A percentile compares a stretch with the other conserved stretches of the same genome.
Evolutionary conservation across 306 rosid genomes (phyloP).

Genomic region (Cucumis hystrix): DNA sequence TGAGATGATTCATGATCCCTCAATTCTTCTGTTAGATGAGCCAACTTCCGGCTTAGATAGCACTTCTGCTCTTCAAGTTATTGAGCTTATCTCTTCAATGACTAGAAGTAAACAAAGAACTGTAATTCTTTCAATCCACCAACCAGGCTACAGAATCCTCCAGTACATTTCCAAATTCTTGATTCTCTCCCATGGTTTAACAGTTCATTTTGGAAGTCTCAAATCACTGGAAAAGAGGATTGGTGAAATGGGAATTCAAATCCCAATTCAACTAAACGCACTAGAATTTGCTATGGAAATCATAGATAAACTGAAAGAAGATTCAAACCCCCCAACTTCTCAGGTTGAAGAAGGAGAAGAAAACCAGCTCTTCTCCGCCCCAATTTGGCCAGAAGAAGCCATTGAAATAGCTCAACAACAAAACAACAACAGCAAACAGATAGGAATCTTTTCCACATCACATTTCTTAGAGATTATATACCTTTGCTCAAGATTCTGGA

Average conservation of each 20-base stretch:
- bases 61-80: slow-evolving; percentile 44
- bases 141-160: slow-evolving; percentile 77
- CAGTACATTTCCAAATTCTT: slow-evolving; percentile 53
- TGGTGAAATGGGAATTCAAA: slow-evolving; percentile 30
- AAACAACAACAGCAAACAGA: not conserved
- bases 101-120: slow-evolving; percentile 45
- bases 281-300: slow-evolving; percentile 82
- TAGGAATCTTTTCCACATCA: slow-evolving; percentile 1
- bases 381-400: slow-evolving; percentile 26
- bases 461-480: slow-evolving; percentile 46
- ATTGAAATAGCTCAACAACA: slow-evolving; percentile 7
- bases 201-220: slow-evolving; percentile 61
- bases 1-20: slow-evolving; percentile 74
- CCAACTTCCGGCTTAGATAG: slow-evolving; percentile 85
- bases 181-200: slow-evolving; percentile 62
- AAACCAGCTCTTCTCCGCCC: slow-evolving; percentile 12
- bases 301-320: slow-evolving; percentile 31
- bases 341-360: slow-evolving; percentile 9
- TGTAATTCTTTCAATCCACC: slow-evolving; percentile 72
- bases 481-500: slow-evolving; percentile 82
- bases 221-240: slow-evolving; percentile 46
- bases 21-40: slow-evolving; percentile 65
- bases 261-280: slow-evolving; percentile 63
- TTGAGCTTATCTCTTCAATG: slow-evolving; percentile 58
- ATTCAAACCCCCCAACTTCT: slow-evolving; percentile 8